phyloP scores from a whole-genome alignment of 768 basidiomycete species.

The Termitomyces sp. region DNA sequence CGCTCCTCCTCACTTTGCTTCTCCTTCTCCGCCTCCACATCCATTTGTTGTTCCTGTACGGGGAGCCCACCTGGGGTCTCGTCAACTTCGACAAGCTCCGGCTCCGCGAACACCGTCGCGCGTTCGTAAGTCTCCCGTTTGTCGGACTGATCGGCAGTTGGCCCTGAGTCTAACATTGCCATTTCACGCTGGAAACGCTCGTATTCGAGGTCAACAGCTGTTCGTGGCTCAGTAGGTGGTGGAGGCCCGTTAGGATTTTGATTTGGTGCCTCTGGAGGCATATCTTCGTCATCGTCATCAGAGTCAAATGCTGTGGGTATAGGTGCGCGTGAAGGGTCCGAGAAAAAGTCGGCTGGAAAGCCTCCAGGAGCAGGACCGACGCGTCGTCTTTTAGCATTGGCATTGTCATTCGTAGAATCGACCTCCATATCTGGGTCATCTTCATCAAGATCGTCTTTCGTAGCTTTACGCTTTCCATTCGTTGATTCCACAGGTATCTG shows the following conservation, averaged over 20 bases:
- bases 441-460: constrained; percentile 14
- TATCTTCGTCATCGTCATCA: constrained; percentile 40
- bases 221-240: constrained; percentile 20
- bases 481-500: constrained; percentile 11
- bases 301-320: constrained; percentile 33
- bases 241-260: constrained; percentile 10
- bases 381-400: constrained; percentile 17
- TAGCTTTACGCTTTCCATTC: constrained; percentile 30
- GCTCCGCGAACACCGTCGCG: constrained; percentile 72
- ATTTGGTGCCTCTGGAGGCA: constrained; percentile 23
- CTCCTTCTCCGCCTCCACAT: constrained; percentile 24
- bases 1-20: constrained; percentile 42
- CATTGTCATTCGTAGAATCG: constrained; percentile 26
- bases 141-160: constrained; percentile 33
- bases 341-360: constrained; percentile 77
- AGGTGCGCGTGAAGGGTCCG: constrained; percentile 62
- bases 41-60: constrained; percentile 25
- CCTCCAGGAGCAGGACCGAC: constrained; percentile 20
- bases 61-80: constrained; percentile 52
- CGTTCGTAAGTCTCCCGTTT: constrained; percentile 55
- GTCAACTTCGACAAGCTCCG: constrained; percentile 44
- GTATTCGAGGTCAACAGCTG: constrained; percentile 67
- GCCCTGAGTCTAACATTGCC: constrained; percentile 40
- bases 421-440: constrained; percentile 17
- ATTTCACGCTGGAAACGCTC: constrained; percentile 69